A percentile compares a stretch with the other conserved stretches of the same genome.
These are phyloP conservation scores for Seiridium unicorne DNA, from an alignment of 2,329 filamentous ascomycete species.

Conservation along the genomic window DNA sequence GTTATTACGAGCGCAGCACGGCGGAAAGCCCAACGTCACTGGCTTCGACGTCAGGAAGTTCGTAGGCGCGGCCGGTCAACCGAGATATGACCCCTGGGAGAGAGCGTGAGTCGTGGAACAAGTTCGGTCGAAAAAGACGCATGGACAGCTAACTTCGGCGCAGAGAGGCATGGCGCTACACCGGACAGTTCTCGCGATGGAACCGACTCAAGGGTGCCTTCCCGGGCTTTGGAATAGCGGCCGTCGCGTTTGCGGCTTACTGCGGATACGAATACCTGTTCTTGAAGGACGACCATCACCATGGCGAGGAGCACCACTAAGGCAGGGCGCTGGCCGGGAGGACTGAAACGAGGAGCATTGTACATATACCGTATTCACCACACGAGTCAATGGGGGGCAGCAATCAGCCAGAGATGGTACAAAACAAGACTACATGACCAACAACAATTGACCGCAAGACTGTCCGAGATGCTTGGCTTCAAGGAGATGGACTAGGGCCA, in stretches of 20 bases:
- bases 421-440: too few relatives aligned
- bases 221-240: constrained; percentile 88
- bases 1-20: constrained; percentile 50
- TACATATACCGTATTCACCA: constrained; percentile 33
- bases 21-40: constrained; percentile 72
- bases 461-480: too few relatives aligned
- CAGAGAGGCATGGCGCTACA: constrained; percentile 95
- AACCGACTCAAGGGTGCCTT: constrained; percentile 87
- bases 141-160: constrained; percentile 1
- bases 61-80: constrained; percentile 65
- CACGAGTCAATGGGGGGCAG: neutral
- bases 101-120: constrained; percentile 47
- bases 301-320: constrained; percentile 60
- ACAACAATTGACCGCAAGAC: too few relatives aligned
- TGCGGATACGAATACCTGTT: constrained; percentile 89
- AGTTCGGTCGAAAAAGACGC: too few relatives aligned
- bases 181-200: constrained; percentile 79
- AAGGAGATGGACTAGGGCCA: too few relatives aligned
- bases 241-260: constrained; percentile 87
- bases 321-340: constrained; percentile 1
- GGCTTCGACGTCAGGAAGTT: constrained; percentile 88
- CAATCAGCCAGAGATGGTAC: too few relatives aligned
- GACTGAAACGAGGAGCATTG: constrained; percentile 17
- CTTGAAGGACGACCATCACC: constrained; percentile 69
- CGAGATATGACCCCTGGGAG: constrained; percentile 67